These are phyloP conservation scores for Aspergillus arachidicola DNA, from an alignment of 2,329 filamentous ascomycete species.

Conservation along the genomic window DNA sequence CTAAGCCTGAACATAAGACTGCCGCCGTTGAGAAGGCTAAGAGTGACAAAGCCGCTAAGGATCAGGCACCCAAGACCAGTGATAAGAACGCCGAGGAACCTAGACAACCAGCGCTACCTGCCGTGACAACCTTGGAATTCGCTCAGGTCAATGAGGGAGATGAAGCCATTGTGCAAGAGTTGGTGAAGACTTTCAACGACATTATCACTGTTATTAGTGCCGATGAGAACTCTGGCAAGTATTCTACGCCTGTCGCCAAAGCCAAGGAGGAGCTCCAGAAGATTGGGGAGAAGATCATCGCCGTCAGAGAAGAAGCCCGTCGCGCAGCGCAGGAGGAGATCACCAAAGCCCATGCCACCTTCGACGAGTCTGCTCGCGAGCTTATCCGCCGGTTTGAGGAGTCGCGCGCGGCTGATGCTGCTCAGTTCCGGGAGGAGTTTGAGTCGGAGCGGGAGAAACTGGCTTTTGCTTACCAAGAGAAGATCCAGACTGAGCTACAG, in stretches of 20 bases:
- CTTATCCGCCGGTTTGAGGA: constrained; percentile 86
- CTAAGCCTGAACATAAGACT: constrained; percentile 32
- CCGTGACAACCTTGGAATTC: constrained; percentile 73
- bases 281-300: constrained; percentile 76
- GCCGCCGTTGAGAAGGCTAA: constrained; percentile 35
- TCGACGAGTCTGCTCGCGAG: constrained; percentile 83
- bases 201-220: constrained; percentile 92
- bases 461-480: constrained; percentile 75
- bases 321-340: constrained; percentile 76
- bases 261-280: constrained; percentile 81
- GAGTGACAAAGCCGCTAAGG: constrained; percentile 30
- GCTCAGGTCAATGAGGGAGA: constrained; percentile 73
- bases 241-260: constrained; percentile 75
- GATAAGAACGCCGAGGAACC: constrained; percentile 36
- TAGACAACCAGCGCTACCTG: constrained; percentile 44
- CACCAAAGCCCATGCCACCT: constrained; percentile 69
- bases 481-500: constrained; percentile 76
- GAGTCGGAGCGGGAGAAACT: constrained; percentile 83
- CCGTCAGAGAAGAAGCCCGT: constrained; percentile 69
- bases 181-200: constrained; percentile 94
- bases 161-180: constrained; percentile 87
- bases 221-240: constrained; percentile 76
- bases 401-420: constrained; percentile 78
- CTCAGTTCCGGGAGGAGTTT: constrained; percentile 83
- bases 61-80: constrained; percentile 31